phyloP scores from a whole-genome alignment of 2,329 filamentous ascomycete species.

The Ilyonectria sp. region DNA sequence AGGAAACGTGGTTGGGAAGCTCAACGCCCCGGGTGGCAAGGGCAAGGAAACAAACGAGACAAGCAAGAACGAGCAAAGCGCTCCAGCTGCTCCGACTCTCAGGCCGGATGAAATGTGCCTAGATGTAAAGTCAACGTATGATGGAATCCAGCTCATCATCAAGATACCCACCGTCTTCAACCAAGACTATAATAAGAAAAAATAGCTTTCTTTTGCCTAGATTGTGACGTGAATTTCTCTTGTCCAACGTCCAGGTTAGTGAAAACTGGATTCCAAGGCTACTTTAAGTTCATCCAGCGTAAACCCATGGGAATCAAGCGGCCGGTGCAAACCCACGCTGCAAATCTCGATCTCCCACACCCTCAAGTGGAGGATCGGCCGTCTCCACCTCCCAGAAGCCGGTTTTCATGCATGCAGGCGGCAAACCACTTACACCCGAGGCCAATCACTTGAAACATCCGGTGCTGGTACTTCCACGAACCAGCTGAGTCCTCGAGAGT shows the following conservation, averaged over 20 bases:
- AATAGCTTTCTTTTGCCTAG: background rate
- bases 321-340: background rate
- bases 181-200: constrained; percentile 42
- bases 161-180: constrained; percentile 71
- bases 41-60: constrained; percentile 11
- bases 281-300: background rate
- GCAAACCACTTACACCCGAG: constrained; percentile 8
- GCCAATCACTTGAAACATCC: constrained; percentile 12
- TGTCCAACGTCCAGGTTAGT: background rate
- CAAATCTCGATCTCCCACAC: constrained; percentile 28
- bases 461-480: background rate
- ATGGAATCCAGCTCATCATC: constrained; percentile 71
- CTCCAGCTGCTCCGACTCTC: constrained; percentile 53
- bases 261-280: background rate
- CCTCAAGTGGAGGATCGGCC: constrained; percentile 12
- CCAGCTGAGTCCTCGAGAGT: background rate
- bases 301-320: background rate
- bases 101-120: constrained; percentile 69
- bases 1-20: constrained; percentile 73
- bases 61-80: constrained; percentile 11
- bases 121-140: constrained; percentile 71
- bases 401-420: constrained; percentile 24
- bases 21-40: constrained; percentile 60
- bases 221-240: background rate
- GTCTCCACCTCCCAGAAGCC: constrained; percentile 18